Evolutionary conservation across 2,329 filamentous ascomycete species (phyloP).

Genomic region (Cercospora zeae-maydis): DNA sequence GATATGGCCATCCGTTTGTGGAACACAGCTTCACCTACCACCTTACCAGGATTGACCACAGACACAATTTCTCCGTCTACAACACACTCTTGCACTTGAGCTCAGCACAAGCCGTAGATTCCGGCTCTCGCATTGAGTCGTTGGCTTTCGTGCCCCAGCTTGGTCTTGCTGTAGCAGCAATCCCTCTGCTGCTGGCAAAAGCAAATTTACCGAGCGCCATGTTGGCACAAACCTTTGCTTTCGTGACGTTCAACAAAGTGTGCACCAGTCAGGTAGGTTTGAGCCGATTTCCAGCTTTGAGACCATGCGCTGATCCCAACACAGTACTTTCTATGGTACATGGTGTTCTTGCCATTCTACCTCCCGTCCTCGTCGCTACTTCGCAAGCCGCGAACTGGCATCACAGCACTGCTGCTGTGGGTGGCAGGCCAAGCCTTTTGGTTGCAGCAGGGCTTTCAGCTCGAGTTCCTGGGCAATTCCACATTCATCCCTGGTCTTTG

Average conservation of each 20-base stretch:
- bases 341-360: slow-evolving; percentile 88
- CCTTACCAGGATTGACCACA: slow-evolving; percentile 86
- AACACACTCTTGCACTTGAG: slow-evolving; percentile 85
- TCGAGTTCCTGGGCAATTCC: slow-evolving; percentile 64
- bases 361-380: slow-evolving; percentile 76
- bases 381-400: slow-evolving; percentile 56
- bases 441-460: slow-evolving; percentile 50
- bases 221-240: slow-evolving; percentile 94
- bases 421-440: slow-evolving; percentile 61
- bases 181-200: slow-evolving; percentile 74
- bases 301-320: slow-evolving; percentile 12
- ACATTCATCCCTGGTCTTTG: slow-evolving; percentile 86
- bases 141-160: slow-evolving; percentile 88
- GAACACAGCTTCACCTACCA: slow-evolving; percentile 92
- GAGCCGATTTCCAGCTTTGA: neutral
- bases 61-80: slow-evolving; percentile 98
- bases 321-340: slow-evolving; percentile 98
- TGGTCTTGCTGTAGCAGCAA: slow-evolving; percentile 69
- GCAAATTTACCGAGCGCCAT: slow-evolving; percentile 77
- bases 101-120: slow-evolving; percentile 56
- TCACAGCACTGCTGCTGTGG: slow-evolving; percentile 68
- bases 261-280: slow-evolving; percentile 85
- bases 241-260: slow-evolving; percentile 97
- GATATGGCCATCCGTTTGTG: slow-evolving; percentile 77
- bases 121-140: slow-evolving; percentile 61